phyloP scores from a whole-genome alignment of 2,329 filamentous ascomycete genomes.

The Colletotrichum sp. region DNA sequence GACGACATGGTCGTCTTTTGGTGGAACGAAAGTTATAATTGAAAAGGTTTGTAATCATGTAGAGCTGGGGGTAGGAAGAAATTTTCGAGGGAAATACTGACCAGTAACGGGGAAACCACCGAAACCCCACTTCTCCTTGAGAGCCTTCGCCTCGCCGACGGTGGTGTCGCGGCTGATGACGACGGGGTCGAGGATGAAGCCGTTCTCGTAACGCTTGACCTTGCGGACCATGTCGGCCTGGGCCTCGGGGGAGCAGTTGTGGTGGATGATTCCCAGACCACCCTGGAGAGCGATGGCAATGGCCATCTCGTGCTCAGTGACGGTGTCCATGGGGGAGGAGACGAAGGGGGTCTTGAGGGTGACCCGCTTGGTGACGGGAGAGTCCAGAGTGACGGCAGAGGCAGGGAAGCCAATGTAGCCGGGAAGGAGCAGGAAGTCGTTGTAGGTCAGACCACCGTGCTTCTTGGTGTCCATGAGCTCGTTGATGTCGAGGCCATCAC shows the following conservation, averaged over 20 bases:
- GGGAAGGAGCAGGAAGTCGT: constrained; percentile 95
- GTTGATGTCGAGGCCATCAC: constrained; percentile 86
- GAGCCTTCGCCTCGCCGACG: constrained; percentile 85
- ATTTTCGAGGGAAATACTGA: constrained; percentile 57
- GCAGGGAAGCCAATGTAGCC: constrained; percentile 99
- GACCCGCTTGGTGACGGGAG: constrained; percentile 93
- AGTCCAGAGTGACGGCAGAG: constrained; percentile 85
- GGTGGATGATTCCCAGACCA: constrained; percentile 93
- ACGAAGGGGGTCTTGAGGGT: constrained; percentile 95
- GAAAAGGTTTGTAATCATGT: constrained; percentile 81
- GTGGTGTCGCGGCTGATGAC: constrained; percentile 89
- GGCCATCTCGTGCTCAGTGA: constrained; percentile 99
- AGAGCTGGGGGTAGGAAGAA: constrained; percentile 33
- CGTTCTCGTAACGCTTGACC: constrained; percentile 99
- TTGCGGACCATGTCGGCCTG: constrained; percentile 99
- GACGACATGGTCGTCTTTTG: constrained; percentile 81
- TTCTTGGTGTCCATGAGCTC: constrained; percentile 89
- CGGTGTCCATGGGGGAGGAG: constrained; percentile 99
- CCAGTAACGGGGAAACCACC: constrained; percentile 98
- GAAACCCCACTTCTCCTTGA: constrained; percentile 99
- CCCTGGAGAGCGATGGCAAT: constrained; percentile 94
- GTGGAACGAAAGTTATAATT: constrained; percentile 99
- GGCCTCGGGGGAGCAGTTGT: constrained; percentile 97
- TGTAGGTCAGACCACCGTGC: constrained; percentile 95
- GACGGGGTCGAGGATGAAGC: constrained; percentile 95